Conservation (phyloP, 2,329 filamentous ascomycete species). For the Trematosphaeria pertusa region DNA sequence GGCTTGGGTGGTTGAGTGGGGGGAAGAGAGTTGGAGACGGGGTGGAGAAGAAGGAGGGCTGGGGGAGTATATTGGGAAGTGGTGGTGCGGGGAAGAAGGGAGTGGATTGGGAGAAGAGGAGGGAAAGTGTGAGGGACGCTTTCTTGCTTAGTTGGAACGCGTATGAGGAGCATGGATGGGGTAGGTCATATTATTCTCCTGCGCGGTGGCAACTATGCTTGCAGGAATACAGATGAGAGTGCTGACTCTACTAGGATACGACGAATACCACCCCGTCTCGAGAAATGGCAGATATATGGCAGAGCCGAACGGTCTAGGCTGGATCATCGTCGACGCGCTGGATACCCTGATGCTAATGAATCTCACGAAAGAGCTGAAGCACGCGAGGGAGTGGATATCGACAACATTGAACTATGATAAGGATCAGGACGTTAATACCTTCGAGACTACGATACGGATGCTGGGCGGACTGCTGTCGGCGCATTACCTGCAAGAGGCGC, state of each 20-base stretch:
- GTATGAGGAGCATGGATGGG: slow-evolving; percentile 94
- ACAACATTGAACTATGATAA: slow-evolving; percentile 84
- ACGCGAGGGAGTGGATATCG: slow-evolving; percentile 89
- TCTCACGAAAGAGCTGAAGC: slow-evolving; percentile 80
- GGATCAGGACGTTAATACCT: slow-evolving; percentile 94
- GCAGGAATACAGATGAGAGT: background rate
- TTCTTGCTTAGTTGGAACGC: slow-evolving; percentile 92
- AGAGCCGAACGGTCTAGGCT: slow-evolving; percentile 80
- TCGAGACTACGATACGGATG: slow-evolving; percentile 98
- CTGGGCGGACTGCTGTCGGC: slow-evolving; percentile 90
- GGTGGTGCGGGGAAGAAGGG: slow-evolving; percentile 37
- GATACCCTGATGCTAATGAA: slow-evolving; percentile 99
- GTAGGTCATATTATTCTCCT: slow-evolving; percentile 60
- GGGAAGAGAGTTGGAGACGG: slow-evolving; percentile 50
- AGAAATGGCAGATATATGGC: slow-evolving; percentile 86
- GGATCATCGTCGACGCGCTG: slow-evolving; percentile 96
- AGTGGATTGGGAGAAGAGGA: slow-evolving; percentile 78
- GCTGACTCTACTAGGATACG: slow-evolving; percentile 60
- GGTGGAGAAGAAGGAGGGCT: slow-evolving; percentile 40
- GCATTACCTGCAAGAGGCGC: slow-evolving; percentile 89
- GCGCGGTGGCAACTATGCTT: slow-evolving; percentile 20
- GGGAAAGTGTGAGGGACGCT: slow-evolving; percentile 83
- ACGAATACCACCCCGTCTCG: slow-evolving; percentile 84
- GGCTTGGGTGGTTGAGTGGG: slow-evolving; percentile 62
- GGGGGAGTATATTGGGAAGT: slow-evolving; percentile 34